These are phyloP conservation scores for Cardiospermum halicacabum DNA, from an alignment of 345 rosid genomes.

Conservation along the genomic window DNA sequence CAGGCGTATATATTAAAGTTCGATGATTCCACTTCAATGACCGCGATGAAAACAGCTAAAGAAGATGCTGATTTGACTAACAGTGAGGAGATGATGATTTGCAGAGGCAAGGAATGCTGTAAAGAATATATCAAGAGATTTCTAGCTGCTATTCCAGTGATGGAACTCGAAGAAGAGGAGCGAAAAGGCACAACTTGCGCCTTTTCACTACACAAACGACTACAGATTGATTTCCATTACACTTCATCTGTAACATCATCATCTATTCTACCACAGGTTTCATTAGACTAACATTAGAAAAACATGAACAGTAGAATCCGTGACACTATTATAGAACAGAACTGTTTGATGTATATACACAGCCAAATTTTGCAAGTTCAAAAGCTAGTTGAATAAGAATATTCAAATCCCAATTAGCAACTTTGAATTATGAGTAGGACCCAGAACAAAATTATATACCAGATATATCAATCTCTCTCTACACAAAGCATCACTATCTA, in stretches of 20 bases:
- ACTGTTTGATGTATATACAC: too few relatives aligned
- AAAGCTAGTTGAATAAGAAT: not conserved
- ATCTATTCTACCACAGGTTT: constrained; percentile 11
- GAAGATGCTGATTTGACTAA: too few relatives aligned
- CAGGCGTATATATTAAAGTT: constrained; percentile 56
- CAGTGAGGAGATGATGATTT: constrained; percentile 24
- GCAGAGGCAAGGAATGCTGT: constrained; percentile 52
- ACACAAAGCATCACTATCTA: not conserved
- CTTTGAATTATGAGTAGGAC: not conserved
- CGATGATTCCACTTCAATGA: constrained; percentile 41
- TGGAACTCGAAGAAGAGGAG: constrained; percentile 46
- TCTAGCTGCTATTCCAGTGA: constrained; percentile 50
- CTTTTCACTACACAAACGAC: constrained; percentile 34
- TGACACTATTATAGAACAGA: not conserved
- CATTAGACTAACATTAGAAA: too few relatives aligned
- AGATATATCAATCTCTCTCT: not conserved
- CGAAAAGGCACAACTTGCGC: constrained; percentile 33
- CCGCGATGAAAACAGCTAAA: not conserved
- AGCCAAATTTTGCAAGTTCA: not conserved
- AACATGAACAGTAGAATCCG: too few relatives aligned
- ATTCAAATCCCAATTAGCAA: not conserved
- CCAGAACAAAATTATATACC: not conserved
- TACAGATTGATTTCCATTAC: constrained; percentile 66
- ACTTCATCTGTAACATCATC: constrained; percentile 15
- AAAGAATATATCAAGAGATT: constrained; percentile 63